Evolutionary conservation across 306 rosid genomes (phyloP), one percentile per base, ranked within the genome.

Genomic region (Echinosophora koreensis): DNA sequence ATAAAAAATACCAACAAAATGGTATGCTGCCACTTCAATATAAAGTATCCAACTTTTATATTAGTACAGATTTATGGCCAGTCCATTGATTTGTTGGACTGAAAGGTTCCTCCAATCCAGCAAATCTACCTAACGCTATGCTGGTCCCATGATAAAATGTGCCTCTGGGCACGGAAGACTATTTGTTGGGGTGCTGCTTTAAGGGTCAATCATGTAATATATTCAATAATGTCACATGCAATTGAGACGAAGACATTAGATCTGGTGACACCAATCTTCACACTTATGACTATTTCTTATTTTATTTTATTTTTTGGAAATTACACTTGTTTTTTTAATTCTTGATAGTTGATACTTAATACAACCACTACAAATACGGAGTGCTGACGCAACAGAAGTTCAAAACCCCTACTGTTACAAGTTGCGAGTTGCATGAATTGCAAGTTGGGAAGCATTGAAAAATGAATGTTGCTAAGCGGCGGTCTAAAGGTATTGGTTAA

Each of bases 211-310:
- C 1, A 38, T 16, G n/a, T 3, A 34, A 37, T 6, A 62, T 8
- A 14, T 37, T 39, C 32, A 2, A 16, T 64, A 39, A 35, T 32
- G 58, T 17, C 84, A 80, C 57, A 73, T 75, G 84, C 55, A 66
- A 66, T 11, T 41, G 17, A 17, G 55, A 42, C 17, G 11, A 66
- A 66, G 17, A 10, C 37, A 42, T 35, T 35, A 11, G 18, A 42
- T 66, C 5, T 4, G 3, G 71, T 16, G 54, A 66, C 52, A 42
- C 54, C 34, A 2, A 32, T 18, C 54, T 65, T 16, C 71, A 11
- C 30, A 7, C 30, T 15, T 3, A 15, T 2, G 13, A 15, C 30
- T 62, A 50, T 7, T 51, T 5, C 5, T 15, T 44, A 44, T 44
- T 44, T 44, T 44, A 44, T 8, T 41, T 41, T 41, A 41, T 41